phyloP scores from a whole-genome alignment of 2,329 filamentous ascomycete species.

The Sporothrix brunneoviolacea region DNA sequence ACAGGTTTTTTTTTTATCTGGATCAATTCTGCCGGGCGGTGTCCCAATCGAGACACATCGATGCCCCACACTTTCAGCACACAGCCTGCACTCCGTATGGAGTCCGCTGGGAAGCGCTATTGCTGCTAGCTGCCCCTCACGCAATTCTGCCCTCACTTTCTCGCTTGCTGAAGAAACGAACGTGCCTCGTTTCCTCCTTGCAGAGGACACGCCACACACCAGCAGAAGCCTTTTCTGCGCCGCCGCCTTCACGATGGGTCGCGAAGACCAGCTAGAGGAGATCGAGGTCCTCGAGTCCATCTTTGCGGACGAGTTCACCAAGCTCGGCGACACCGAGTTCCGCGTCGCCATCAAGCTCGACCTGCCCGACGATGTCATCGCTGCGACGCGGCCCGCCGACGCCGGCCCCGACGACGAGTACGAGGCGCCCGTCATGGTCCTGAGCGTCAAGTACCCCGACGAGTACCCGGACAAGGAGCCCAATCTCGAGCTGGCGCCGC shows the following conservation, averaged over 20 bases:
- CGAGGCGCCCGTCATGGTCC: conserved; percentile 62
- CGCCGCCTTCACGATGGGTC: conserved; percentile 50
- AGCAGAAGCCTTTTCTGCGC: too few relatives aligned
- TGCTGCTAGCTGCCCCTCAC: conserved; percentile 8
- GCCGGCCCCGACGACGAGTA: conserved; percentile 41
- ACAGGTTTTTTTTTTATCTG: conserved; percentile 10
- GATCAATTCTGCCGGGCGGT: conserved; percentile 29
- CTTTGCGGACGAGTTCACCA: conserved; percentile 97
- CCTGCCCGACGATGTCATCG: conserved; percentile 47
- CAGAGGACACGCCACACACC: neutral
- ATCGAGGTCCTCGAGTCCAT: conserved; percentile 97
- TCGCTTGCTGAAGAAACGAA: too few relatives aligned
- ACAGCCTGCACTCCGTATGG: too few relatives aligned
- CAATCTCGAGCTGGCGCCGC: conserved; percentile 68
- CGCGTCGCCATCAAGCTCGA: conserved; percentile 83
- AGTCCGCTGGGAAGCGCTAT: too few relatives aligned
- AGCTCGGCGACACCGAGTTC: conserved; percentile 85
- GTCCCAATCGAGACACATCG: conserved; percentile 13
- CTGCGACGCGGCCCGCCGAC: neutral
- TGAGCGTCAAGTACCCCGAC: conserved; percentile 84
- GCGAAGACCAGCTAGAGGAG: conserved; percentile 91
- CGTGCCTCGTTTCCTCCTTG: too few relatives aligned
- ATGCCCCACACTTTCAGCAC: neutral
- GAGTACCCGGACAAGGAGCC: conserved; percentile 86
- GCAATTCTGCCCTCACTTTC: neutral